Base-by-base conservation (phyloP, 148 eudicot genomes). In the Camellia japonica region DNA sequence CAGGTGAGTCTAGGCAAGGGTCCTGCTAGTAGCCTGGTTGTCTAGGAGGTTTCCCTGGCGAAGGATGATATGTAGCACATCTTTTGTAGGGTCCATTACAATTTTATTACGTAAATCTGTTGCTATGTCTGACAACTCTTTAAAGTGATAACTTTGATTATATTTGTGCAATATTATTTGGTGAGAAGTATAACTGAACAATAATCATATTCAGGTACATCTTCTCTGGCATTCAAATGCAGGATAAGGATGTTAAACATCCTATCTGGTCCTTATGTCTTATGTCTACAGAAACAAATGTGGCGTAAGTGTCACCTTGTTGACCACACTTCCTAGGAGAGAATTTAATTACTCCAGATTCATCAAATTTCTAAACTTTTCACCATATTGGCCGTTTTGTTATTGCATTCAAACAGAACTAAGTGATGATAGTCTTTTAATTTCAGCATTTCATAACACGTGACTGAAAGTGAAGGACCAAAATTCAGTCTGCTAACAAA, bases 61-160 rank as follows among this genome's bases (percentile, higher is more conserved):
- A 55, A 47, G 2, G 20, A 3, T 47, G 14, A 16, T 76, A 12
- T 47, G 8, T 60, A 76, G 38, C 44, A 19, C 13, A 61, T 52
- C 62, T 52, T 73, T 23, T 1, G 0, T 23, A 54, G n/a, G 30
- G 62, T 38, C 6, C 46, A 54, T n/a, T 70, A 47, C 30, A 7
- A 70, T 46, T 46, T 70, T 46, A 47, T 70, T 70, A 18, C 56
- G n/a, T 64, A 58, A 44, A 59, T 63, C 41, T 78, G 59, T 76
- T 77, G 46, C 43, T 70, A 41, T 71, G 14, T 9, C 19, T 81
- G 71, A n/a, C 51, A 68, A 59, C 55, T 72, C 38, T 66, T 56
- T 67, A 46, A 67, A 68, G 38, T 0, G 1, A 68, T 41, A 42
- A n/a, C 15, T n/a, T 47, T 49, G 56, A 19, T 15, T 42, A 68